Conservation (phyloP, 176 grass and related monocot genomes). For the Aechmea fasciata region DNA sequence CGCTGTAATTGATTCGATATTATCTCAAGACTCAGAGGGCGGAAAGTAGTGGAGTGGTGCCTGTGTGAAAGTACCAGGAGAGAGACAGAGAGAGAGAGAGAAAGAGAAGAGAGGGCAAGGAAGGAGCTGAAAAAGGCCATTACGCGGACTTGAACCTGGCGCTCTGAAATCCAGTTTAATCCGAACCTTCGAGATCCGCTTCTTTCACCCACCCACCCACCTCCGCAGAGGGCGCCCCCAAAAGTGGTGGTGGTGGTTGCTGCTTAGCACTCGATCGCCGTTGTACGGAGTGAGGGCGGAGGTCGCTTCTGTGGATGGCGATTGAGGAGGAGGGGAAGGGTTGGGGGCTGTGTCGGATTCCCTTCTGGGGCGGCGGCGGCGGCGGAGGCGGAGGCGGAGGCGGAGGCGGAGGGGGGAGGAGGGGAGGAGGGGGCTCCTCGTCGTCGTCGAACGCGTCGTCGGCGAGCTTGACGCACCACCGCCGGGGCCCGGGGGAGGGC, state of each 20-base stretch:
- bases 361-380: conserved; percentile 37
- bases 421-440: conserved; percentile 18
- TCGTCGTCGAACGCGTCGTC: conserved; percentile 47
- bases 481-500: conserved; percentile 19
- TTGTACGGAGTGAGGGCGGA: neutral
- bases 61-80: too few relatives aligned
- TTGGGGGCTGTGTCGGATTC: conserved; percentile 92
- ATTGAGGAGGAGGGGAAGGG: conserved; percentile 42
- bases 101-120: too few relatives aligned
- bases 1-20: too few relatives aligned
- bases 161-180: neutral
- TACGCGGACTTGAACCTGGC: neutral
- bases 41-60: too few relatives aligned
- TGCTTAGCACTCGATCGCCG: neutral
- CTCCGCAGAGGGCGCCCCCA: neutral
- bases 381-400: conserved; percentile 16
- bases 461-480: conserved; percentile 38
- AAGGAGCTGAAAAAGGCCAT: too few relatives aligned
- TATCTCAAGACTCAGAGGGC: too few relatives aligned
- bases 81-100: too few relatives aligned
- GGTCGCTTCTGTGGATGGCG: conserved; percentile 18
- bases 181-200: neutral
- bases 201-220: neutral
- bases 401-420: conserved; percentile 15
- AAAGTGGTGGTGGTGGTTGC: neutral